Evolutionary conservation across 2,329 filamentous ascomycete genomes (phyloP).

Genomic region (Xylariaceae sp.): DNA sequence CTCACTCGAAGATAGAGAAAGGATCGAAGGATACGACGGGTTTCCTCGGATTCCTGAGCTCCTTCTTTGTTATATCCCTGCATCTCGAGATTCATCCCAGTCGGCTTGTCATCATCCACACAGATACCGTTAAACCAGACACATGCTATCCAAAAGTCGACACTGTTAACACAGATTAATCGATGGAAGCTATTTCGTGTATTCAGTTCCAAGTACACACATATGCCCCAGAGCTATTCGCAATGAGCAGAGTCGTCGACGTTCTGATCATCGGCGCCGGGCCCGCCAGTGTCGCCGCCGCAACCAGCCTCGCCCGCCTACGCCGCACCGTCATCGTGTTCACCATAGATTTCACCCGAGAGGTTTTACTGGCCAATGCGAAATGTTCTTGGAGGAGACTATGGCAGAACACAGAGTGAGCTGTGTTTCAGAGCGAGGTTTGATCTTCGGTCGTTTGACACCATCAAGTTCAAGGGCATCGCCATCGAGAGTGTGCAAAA

Average conservation of each 20-base stretch:
- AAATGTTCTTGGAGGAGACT: slow-evolving; percentile 32
- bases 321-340: slow-evolving; percentile 36
- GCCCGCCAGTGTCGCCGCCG: slow-evolving; percentile 38
- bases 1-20: too few relatives aligned
- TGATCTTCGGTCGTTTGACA: neutral
- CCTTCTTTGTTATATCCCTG: too few relatives aligned
- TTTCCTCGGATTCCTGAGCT: too few relatives aligned
- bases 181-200: neutral
- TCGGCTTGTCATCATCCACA: too few relatives aligned
- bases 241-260: slow-evolving; percentile 22
- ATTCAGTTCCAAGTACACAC: neutral
- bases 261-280: slow-evolving; percentile 36
- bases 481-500: slow-evolving; percentile 17
- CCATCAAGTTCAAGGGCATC: slow-evolving; percentile 20
- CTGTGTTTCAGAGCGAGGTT: too few relatives aligned
- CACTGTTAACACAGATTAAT: neutral
- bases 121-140: too few relatives aligned
- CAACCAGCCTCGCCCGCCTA: too few relatives aligned
- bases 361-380: slow-evolving; percentile 35
- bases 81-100: too few relatives aligned
- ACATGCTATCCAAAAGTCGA: too few relatives aligned
- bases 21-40: too few relatives aligned
- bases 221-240: neutral
- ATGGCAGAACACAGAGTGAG: slow-evolving; percentile 11
- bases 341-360: slow-evolving; percentile 32